Percentiles rank a stretch among this genome's conserved stretches.
Evolutionary conservation across 192 early-diverging fungal species (phyloP).

Genomic region (Oehlia diaphana): DNA sequence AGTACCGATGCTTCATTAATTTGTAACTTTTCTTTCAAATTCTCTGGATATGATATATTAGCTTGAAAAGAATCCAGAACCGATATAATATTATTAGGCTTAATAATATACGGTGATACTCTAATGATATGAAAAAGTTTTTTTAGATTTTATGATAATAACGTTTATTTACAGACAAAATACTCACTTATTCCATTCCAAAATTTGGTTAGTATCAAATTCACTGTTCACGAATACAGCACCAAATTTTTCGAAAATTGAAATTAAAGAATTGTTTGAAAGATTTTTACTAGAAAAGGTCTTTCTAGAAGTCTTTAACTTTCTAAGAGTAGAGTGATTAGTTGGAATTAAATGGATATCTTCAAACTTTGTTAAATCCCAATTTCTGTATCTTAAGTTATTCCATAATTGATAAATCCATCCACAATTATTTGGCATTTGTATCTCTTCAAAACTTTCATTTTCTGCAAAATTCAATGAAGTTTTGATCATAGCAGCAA

Average conservation of each 20-base stretch:
- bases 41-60: background rate
- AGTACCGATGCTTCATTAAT: background rate
- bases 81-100: background rate
- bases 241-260: slow-evolving; percentile 1
- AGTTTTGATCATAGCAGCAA: background rate
- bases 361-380: background rate
- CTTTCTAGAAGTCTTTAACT: background rate
- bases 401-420: slow-evolving; percentile 17
- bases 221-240: background rate
- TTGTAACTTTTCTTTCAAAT: background rate
- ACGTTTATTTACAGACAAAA: background rate
- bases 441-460: background rate
- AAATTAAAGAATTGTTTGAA: background rate
- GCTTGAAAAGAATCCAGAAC: background rate
- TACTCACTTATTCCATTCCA: background rate
- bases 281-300: background rate
- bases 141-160: too few relatives aligned
- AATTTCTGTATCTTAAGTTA: background rate
- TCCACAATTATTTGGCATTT: background rate
- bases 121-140: background rate
- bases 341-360: slow-evolving; percentile 7
- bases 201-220: background rate
- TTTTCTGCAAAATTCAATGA: background rate
- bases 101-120: background rate
- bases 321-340: background rate